These are phyloP conservation scores for Vitis hybrid DNA, from an alignment of 177 flowering plant genomes.

Conservation along the genomic window DNA sequence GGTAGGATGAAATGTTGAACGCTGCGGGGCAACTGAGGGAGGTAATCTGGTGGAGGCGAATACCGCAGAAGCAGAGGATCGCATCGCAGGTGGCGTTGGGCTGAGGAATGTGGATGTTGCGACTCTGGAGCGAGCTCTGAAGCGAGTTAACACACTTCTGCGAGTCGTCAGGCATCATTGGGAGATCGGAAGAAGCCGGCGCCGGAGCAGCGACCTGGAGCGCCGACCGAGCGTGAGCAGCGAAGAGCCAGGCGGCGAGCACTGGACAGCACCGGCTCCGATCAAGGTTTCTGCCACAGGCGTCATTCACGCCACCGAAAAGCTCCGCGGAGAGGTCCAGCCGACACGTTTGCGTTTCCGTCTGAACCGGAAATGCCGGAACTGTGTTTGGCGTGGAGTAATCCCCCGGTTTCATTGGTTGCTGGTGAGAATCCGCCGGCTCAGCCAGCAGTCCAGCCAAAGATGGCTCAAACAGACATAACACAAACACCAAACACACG, in stretches of 20 bases:
- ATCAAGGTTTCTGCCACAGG: constrained; percentile 82
- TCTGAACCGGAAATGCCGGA: constrained; percentile 85
- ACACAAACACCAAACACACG: background rate
- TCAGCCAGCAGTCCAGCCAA: constrained; percentile 40
- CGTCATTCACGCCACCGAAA: constrained; percentile 90
- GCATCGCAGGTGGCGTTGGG: constrained; percentile 90
- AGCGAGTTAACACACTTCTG: constrained; percentile 91
- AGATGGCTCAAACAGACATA: background rate
- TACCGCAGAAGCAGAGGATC: constrained; percentile 92
- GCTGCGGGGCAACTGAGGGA: constrained; percentile 95
- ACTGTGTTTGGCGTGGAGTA: constrained; percentile 60
- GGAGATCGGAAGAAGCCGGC: constrained; percentile 45
- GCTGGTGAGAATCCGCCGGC: constrained; percentile 31
- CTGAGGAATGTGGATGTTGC: constrained; percentile 73
- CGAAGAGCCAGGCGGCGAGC: constrained; percentile 97
- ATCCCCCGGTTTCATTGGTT: constrained; percentile 55
- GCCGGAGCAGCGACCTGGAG: constrained; percentile 52
- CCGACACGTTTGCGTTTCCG: constrained; percentile 60
- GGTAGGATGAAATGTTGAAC: constrained; percentile 54
- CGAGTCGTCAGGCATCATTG: constrained; percentile 97
- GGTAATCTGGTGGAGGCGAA: constrained; percentile 85
- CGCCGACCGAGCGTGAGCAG: constrained; percentile 89
- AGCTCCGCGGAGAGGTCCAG: constrained; percentile 94
- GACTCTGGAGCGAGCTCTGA: constrained; percentile 62
- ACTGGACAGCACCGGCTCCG: constrained; percentile 98